Base-by-base conservation (phyloP, 108 stramenopile genomes). In the Bacterosira constricta region DNA sequence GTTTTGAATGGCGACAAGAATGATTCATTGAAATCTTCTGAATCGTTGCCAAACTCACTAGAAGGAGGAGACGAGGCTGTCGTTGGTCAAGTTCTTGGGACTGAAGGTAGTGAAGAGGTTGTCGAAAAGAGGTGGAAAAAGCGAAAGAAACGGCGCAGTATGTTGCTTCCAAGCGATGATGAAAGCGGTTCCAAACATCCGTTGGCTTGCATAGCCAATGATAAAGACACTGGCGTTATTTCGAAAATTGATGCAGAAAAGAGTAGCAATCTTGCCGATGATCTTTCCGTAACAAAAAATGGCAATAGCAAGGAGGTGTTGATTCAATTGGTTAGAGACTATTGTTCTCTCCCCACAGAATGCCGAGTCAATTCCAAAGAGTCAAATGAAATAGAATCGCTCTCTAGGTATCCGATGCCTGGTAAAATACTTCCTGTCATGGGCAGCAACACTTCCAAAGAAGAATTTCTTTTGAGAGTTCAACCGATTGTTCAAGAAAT, bases 401-500 rank as follows among this genome's bases (percentile, higher is more conserved):
- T 78, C 0, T 51, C 77, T 0, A 29, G 57, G 18, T 71, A 78
- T 60, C 63, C 69, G 25, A 58, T 78, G 38, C 56, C 68, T 30
- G 68, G 69, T 4, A 63, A 49, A 50, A 21, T 20, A 18, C 41
- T 42, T 12, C 17, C 42, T 44, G 49, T 61, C 41, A 9, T 26
- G n/a, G 13, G 9, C 21, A 56, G 13, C 13, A 52, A 31, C 15
- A 38, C 26, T 11, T 46, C 34, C 18, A 55, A 46, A 46, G 36
- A 25, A 25, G 56, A 71, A 41, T 71, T 78, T 21, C 12, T 78
- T 0, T 27, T 44, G 46, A 44, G 37, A 21, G 55, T 70, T 2
- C 63, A 66, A 32, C 69, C 77, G 6, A 71, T 78, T 23, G 77
- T 71, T 1, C 53, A 31, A 51, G 47, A 20, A 18, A 78, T 78